phyloP scores from a whole-genome alignment of 2,329 filamentous ascomycete species.

The Pezicula neosporulosa region DNA sequence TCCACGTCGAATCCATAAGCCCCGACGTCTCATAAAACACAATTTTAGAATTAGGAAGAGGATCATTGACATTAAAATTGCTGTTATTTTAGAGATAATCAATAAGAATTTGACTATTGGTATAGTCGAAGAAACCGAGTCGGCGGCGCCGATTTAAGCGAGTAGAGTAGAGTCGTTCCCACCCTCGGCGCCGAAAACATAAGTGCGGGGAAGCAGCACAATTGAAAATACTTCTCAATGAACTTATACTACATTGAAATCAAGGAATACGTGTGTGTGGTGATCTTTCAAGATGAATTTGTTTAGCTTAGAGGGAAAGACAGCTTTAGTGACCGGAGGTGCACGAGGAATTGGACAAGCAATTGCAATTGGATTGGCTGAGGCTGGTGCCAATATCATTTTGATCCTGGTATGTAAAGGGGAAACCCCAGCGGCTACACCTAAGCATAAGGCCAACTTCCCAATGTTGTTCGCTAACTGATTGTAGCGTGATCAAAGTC shows the following conservation, averaged over 20 bases:
- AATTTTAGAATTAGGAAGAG: no score
- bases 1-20: no score
- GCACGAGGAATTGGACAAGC: slow-evolving; percentile 38
- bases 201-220: neutral
- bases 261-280: neutral
- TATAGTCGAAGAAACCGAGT: no score
- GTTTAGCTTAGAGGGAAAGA: slow-evolving; percentile 39
- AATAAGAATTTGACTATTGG: no score
- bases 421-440: neutral
- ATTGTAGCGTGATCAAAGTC: slow-evolving; percentile 1
- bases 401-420: neutral
- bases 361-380: slow-evolving; percentile 37
- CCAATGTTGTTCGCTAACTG: neutral
- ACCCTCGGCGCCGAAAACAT: neutral
- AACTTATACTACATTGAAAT: neutral
- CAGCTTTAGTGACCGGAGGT: slow-evolving; percentile 39
- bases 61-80: no score
- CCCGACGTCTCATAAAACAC: no score
- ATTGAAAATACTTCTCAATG: neutral
- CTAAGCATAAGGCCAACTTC: no score
- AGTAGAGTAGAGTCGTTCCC: no score
- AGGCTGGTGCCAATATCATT: slow-evolving; percentile 39
- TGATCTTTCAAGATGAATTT: neutral
- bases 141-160: no score
- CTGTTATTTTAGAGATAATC: no score